These are phyloP conservation scores for Yamadazyma ubonensis DNA, from an alignment of 805 yeast species.

Conservation along the genomic window DNA sequence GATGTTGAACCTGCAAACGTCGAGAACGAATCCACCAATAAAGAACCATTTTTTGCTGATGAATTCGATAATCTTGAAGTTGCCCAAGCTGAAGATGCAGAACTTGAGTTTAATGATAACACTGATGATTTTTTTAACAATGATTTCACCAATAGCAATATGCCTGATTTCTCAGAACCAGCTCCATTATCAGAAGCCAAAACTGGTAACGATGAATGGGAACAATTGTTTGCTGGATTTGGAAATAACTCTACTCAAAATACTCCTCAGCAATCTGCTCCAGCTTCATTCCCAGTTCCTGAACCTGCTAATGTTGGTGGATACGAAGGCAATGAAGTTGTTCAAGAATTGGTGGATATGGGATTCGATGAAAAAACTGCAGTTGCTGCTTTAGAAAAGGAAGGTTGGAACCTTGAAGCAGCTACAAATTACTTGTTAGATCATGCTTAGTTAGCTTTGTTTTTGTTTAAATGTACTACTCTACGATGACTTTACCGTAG, in stretches of 20 bases:
- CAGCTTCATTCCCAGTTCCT: slow-evolving; percentile 1
- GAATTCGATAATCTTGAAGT: slow-evolving; percentile 40
- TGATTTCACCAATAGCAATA: slow-evolving; percentile 29
- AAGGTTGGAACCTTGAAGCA: slow-evolving; percentile 73
- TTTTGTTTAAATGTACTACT: not conserved
- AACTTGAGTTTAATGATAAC: slow-evolving; percentile 20
- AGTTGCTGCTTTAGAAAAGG: slow-evolving; percentile 61
- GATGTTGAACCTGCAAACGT: slow-evolving; percentile 25
- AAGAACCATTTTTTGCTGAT: slow-evolving; percentile 33
- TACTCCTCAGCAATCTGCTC: slow-evolving; percentile 13
- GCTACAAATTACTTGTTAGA: slow-evolving; percentile 88
- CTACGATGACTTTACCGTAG: no score
- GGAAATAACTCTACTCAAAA: slow-evolving; percentile 46
- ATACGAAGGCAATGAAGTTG: slow-evolving; percentile 39
- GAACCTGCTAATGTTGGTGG: slow-evolving; percentile 4
- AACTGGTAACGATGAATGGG: slow-evolving; percentile 78
- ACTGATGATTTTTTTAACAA: slow-evolving; percentile 22
- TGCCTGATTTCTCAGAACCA: slow-evolving; percentile 32
- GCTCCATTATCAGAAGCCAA: slow-evolving; percentile 32
- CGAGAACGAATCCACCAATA: slow-evolving; percentile 16
- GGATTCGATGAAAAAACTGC: slow-evolving; percentile 76
- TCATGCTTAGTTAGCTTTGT: slow-evolving; percentile 44
- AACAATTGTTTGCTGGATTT: slow-evolving; percentile 86
- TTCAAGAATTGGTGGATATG: slow-evolving; percentile 84
- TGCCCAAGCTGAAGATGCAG: slow-evolving; percentile 33